These are phyloP conservation scores for Polyplosphaeria fusca DNA, from an alignment of 495 filamentous ascomycete genomes.

Conservation along the genomic window DNA sequence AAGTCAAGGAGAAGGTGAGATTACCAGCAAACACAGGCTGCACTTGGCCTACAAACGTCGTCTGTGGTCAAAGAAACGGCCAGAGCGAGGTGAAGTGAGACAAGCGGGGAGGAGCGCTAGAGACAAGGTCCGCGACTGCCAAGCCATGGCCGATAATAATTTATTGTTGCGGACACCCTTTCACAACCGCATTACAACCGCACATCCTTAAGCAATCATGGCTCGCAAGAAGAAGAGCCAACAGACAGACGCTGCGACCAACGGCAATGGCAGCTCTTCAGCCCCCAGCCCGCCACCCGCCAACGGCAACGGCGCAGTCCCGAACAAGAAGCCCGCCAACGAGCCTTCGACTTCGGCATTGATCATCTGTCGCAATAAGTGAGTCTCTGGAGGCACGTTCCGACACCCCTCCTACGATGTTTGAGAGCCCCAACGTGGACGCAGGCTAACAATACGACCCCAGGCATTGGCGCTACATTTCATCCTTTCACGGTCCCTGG, in stretches of 20 bases:
- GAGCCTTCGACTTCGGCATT: constrained; percentile 53
- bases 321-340: constrained; percentile 32
- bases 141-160: no score
- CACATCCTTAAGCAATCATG: constrained; percentile 1
- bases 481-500: constrained; percentile 80
- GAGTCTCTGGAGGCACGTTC: constrained; percentile 39
- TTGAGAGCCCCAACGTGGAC: not conserved
- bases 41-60: no score
- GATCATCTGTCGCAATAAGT: constrained; percentile 74
- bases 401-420: constrained; percentile 5
- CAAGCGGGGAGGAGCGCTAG: no score
- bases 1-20: no score
- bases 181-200: no score
- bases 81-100: no score
- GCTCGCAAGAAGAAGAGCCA: constrained; percentile 29
- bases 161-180: no score
- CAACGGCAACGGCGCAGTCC: constrained; percentile 2
- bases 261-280: constrained; percentile 1
- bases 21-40: no score
- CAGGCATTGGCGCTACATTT: constrained; percentile 81
- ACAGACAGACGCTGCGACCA: constrained; percentile 10
- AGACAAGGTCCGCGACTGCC: no score
- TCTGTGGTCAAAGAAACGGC: no score
- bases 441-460: constrained; percentile 3
- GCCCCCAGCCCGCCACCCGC: not conserved